phyloP scores from a whole-genome alignment of 352 stramenopile genomes.

The Globisporangium spiculum region DNA sequence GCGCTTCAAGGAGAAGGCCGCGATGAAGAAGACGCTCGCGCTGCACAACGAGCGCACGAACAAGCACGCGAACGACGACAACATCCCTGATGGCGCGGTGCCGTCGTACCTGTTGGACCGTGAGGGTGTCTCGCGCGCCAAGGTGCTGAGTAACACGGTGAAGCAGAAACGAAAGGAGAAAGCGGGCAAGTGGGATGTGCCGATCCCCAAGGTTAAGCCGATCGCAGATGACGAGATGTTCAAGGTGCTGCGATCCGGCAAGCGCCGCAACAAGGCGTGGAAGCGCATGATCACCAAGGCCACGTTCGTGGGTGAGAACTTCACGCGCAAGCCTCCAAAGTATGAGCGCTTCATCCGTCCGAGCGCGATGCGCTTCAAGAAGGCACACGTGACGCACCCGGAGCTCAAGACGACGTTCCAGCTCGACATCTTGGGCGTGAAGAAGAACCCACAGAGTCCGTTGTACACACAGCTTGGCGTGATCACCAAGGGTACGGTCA shows the following conservation, averaged over 20 bases:
- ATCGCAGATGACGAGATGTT: conserved; percentile 99
- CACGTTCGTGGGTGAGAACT: conserved; percentile 97
- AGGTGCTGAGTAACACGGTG: conserved; percentile 99
- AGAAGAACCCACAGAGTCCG: conserved; percentile 98
- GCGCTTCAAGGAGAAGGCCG: conserved; percentile 99
- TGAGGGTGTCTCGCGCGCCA: conserved; percentile 97
- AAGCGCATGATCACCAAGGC: conserved; percentile 96
- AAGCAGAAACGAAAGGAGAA: conserved; percentile 99
- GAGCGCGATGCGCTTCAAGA: conserved; percentile 99
- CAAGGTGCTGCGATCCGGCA: conserved; percentile 95
- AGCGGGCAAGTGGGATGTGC: conserved; percentile 99
- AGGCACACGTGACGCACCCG: conserved; percentile 99
- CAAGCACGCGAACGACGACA: conserved; percentile 98
- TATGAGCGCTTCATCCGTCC: conserved; percentile 99
- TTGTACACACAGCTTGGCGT: conserved; percentile 98
- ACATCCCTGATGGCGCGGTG: conserved; percentile 94
- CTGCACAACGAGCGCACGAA: conserved; percentile 99
- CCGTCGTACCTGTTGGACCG: conserved; percentile 99
- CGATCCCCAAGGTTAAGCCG: conserved; percentile 97
- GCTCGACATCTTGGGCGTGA: conserved; percentile 99
- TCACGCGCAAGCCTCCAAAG: conserved; percentile 99
- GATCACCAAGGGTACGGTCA: conserved; percentile 99
- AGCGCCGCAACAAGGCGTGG: conserved; percentile 95
- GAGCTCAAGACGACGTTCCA: conserved; percentile 99
- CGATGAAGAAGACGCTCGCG: conserved; percentile 99